These are phyloP conservation scores for Wallacemonas collosoma DNA, from an alignment of 208 protist species.

Conservation along the genomic window DNA sequence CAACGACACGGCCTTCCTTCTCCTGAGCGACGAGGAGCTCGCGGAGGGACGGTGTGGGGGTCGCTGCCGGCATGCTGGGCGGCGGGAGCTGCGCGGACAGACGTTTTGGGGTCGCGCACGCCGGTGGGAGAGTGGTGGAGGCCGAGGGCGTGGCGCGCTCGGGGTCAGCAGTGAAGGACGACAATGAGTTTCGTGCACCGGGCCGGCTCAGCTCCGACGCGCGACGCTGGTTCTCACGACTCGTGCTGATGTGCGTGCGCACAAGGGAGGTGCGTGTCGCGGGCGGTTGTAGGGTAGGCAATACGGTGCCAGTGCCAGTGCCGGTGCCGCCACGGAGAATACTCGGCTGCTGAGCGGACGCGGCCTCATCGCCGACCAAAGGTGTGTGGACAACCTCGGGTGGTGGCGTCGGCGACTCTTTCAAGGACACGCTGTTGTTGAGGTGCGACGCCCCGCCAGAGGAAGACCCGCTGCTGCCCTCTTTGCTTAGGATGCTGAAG, in stretches of 20 bases:
- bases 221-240: constrained; percentile 32
- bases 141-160: background rate
- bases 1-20: constrained; percentile 42
- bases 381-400: constrained; percentile 1
- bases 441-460: background rate
- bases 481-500: constrained; percentile 56
- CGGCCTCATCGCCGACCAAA: background rate
- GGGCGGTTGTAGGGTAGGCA: background rate
- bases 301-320: background rate
- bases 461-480: constrained; percentile 19
- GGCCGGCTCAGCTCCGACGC: constrained; percentile 28
- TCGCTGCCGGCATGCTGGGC: background rate
- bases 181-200: too few species aligned
- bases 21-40: constrained; percentile 74
- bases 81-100: background rate
- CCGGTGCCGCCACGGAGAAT: constrained; percentile 13
- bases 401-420: constrained; percentile 2
- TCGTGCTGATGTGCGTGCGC: constrained; percentile 9
- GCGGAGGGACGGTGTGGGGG: constrained; percentile 31
- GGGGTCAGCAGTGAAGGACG: background rate
- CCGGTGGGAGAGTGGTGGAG: background rate
- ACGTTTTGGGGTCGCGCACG: background rate
- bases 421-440: constrained; percentile 16
- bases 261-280: background rate
- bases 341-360: background rate